These are phyloP conservation scores for Limonium bicolor DNA, from an alignment of 148 eudicot genomes.

Conservation along the genomic window DNA sequence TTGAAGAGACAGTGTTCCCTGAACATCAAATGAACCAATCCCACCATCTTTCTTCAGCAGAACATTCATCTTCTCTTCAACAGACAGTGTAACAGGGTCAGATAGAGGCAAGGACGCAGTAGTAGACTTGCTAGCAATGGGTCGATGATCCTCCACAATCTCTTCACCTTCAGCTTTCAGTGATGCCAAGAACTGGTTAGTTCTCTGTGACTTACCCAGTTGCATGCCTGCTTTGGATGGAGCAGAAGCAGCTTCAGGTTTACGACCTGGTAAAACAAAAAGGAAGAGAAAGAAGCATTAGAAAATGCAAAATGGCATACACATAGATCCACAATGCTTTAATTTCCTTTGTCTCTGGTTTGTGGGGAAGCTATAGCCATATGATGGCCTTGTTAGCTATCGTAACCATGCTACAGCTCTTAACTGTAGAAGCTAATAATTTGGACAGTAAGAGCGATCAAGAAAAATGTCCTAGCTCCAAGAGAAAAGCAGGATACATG, in stretches of 20 bases:
- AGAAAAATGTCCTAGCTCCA: no score
- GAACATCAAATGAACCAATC: conserved; percentile 82
- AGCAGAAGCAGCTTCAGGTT: conserved; percentile 67
- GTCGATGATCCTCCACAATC: conserved; percentile 83
- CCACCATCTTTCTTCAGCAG: conserved; percentile 85
- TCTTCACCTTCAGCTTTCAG: conserved; percentile 97
- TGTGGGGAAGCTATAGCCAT: no score
- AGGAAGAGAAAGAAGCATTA: no score
- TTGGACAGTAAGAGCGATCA: no score
- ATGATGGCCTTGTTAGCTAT: no score
- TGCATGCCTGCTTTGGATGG: conserved; percentile 95
- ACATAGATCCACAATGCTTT: no score
- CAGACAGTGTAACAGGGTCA: conserved; percentile 83
- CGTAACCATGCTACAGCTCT: no score
- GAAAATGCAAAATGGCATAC: no score
- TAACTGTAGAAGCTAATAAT: no score
- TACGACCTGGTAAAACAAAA: conserved; percentile 36
- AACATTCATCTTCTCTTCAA: conserved; percentile 90
- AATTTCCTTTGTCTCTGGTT: no score
- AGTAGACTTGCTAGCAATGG: conserved; percentile 46
- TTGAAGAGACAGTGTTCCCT: conserved; percentile 85
- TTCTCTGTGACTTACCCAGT: conserved; percentile 78
- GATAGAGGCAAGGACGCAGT: conserved; percentile 72
- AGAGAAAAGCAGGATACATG: no score
- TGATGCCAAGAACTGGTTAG: conserved; percentile 87